These are phyloP conservation scores for Pyronema omphalodes DNA, from an alignment of 495 filamentous ascomycete species.

Conservation along the genomic window DNA sequence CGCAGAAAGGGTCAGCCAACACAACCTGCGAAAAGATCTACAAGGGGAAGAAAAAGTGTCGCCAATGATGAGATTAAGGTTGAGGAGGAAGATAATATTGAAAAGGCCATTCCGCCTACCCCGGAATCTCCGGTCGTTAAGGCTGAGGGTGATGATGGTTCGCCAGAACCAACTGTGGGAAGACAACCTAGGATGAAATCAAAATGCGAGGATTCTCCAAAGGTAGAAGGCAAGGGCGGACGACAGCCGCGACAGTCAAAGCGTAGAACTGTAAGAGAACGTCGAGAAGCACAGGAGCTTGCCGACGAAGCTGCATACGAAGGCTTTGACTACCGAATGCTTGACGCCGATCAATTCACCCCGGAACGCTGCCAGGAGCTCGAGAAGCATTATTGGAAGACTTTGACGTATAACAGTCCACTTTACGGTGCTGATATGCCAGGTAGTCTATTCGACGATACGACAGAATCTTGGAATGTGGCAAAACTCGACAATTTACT, in stretches of 20 bases:
- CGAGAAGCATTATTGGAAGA: constrained; percentile 89
- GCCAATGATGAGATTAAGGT: constrained; percentile 20
- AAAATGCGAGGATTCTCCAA: constrained; percentile 10
- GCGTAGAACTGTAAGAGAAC: constrained; percentile 29
- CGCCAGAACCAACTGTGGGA: constrained; percentile 10
- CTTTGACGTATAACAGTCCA: constrained; percentile 78
- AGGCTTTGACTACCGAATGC: constrained; percentile 71
- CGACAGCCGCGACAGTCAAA: constrained; percentile 17
- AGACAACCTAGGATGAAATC: constrained; percentile 15
- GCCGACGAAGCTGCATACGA: constrained; percentile 49
- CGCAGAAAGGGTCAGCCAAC: constrained; percentile 48
- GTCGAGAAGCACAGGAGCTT: constrained; percentile 29
- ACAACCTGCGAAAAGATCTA: constrained; percentile 30
- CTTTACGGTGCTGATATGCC: constrained; percentile 95
- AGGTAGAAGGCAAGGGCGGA: constrained; percentile 10
- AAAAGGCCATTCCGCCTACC: constrained; percentile 18
- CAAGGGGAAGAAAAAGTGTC: constrained; percentile 20
- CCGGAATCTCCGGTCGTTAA: constrained; percentile 21
- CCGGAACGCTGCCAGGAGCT: constrained; percentile 82
- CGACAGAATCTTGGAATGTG: constrained; percentile 75
- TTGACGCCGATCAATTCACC: constrained; percentile 67
- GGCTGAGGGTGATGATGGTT: constrained; percentile 33
- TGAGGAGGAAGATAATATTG: constrained; percentile 31
- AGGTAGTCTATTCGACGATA: constrained; percentile 84
- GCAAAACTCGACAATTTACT: constrained; percentile 84